Conservation (phyloP, 2,329 filamentous ascomycete species). For the Magnaporthales sp. region DNA sequence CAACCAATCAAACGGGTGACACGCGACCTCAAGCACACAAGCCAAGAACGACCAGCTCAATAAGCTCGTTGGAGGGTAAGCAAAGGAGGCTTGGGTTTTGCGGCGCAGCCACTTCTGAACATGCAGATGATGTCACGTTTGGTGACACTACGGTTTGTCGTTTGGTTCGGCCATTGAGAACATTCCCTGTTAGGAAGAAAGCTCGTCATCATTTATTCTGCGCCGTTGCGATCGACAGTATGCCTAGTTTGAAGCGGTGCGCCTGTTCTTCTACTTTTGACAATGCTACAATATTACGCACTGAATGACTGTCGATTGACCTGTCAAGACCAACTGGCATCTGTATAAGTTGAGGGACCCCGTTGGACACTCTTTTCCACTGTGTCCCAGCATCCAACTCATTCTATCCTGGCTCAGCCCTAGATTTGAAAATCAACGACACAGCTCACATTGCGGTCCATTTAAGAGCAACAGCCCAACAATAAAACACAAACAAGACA, state of each 20-base stretch:
- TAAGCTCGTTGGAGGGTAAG: neutral
- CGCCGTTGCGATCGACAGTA: neutral
- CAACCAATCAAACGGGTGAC: neutral
- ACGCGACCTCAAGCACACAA: neutral
- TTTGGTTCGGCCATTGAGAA: neutral
- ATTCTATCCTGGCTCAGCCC: too few relatives aligned
- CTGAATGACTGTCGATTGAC: too few relatives aligned
- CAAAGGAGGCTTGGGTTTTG: neutral
- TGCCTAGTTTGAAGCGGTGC: neutral
- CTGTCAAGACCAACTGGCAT: neutral
- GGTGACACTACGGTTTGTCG: neutral
- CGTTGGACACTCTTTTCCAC: neutral
- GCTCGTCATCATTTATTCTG: neutral
- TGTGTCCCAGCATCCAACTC: too few relatives aligned
- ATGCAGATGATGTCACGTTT: neutral
- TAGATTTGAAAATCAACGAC: too few relatives aligned
- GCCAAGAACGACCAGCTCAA: neutral
- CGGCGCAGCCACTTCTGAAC: neutral
- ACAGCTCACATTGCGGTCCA: too few relatives aligned
- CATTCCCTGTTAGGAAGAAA: neutral
- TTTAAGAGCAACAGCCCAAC: too few relatives aligned
- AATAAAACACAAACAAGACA: neutral
- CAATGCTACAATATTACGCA: neutral
- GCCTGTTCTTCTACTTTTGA: neutral
- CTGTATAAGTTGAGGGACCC: neutral